Base-by-base conservation (phyloP, 2,329 filamentous ascomycete genomes). In the Trichoderma harzianum region DNA sequence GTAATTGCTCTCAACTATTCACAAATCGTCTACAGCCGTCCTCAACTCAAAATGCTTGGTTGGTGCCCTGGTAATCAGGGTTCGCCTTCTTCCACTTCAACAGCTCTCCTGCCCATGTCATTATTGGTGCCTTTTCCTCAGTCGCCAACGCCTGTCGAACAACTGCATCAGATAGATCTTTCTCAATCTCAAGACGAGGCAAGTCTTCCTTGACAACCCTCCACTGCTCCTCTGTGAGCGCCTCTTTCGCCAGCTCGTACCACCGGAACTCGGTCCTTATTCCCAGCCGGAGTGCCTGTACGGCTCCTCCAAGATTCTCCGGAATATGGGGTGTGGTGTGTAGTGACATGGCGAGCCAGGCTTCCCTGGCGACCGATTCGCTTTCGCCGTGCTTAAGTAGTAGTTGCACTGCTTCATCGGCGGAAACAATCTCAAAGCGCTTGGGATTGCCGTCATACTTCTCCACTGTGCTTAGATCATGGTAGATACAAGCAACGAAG, bases 401-500 rank as follows among this genome's bases (percentile, higher is more conserved):
- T 7, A 71, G 53, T 7, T 24, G 39, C 7, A 71, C 69, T 5
- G 69, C 69, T 28, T 67, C 69, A 6, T 71, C 69, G 26, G 12
- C 69, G 2, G 61, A 63, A 24, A 47, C 36, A 16, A 67, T 58
- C n/a, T 71, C 69, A 10, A 67, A 71, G 43, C 69, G 62, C 43
- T 71, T 65, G 8, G 69, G 62, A 30, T 55, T 66, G 26, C 18
- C 26, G 51, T 71, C 69, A 5, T 71, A 71, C 24, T 67, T 67
- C 16, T 67, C 36, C 7, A 53, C 51, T 6, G 62, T 67, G 63
- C 69, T 65, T 14, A 71, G 28, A 18, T 71, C 69, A 16, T 71
- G 69, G 53, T 55, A 65, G 55, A 71, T 71, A 57, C 69, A 71
- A 5, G 69, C 69, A 36, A 71, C 69, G 30, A 71, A 71, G 28